Evolutionary conservation across 495 filamentous ascomycete species (phyloP).

Genomic region (Penicillium atrosanguineum): DNA sequence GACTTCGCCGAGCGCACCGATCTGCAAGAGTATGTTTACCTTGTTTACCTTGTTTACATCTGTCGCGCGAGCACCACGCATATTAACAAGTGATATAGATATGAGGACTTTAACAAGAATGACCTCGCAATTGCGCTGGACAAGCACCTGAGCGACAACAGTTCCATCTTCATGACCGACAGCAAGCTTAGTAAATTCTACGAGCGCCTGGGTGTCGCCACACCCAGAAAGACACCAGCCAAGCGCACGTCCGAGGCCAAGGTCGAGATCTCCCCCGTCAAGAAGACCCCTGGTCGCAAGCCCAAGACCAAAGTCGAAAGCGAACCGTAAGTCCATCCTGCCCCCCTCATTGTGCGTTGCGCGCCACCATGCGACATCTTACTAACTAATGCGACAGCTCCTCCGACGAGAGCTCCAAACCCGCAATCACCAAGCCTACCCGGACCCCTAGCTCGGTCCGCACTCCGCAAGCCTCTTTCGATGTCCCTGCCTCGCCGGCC

Average conservation of each 20-base stretch:
- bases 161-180: constrained; percentile 57
- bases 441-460: constrained; percentile 4
- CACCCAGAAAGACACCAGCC: constrained; percentile 58
- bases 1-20: constrained; percentile 73
- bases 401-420: constrained; percentile 11
- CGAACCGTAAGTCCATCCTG: constrained; percentile 35
- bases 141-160: constrained; percentile 66
- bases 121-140: constrained; percentile 81
- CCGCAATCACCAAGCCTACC: not conserved
- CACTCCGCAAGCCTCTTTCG: constrained; percentile 53
- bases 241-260: constrained; percentile 73
- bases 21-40: constrained; percentile 62
- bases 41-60: not conserved
- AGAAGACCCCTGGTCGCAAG: constrained; percentile 34
- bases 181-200: constrained; percentile 73
- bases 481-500: constrained; percentile 77
- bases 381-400: constrained; percentile 12
- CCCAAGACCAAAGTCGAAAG: constrained; percentile 41
- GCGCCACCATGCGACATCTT: not conserved
- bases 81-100: constrained; percentile 44
- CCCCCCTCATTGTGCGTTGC: not conserved
- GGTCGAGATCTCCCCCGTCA: constrained; percentile 27
- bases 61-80: constrained; percentile 3
- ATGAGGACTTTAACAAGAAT: constrained; percentile 68
- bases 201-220: constrained; percentile 52